Percentiles rank a stretch among this genome's conserved stretches.
phyloP scores from a whole-genome alignment of 257 asterid species.

The Nicotiana tabacum region DNA sequence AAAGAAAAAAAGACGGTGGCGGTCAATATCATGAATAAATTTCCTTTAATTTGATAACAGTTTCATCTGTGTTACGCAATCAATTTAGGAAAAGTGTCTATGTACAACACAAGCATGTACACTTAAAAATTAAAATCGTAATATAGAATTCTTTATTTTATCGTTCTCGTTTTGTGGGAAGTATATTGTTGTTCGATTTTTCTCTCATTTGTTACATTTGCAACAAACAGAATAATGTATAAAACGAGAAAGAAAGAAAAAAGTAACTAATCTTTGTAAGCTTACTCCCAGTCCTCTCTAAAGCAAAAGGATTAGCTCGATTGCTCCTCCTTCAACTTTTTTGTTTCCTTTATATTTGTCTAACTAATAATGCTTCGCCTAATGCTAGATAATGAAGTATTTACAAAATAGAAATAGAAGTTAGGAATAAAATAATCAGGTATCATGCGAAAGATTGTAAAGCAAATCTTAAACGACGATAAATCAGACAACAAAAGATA shows the following conservation, averaged over 20 bases:
- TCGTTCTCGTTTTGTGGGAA: background rate
- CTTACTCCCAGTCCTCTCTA: no score
- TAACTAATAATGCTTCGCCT: no score
- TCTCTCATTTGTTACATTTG: background rate
- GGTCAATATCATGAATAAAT: constrained; percentile 3
- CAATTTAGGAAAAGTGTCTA: background rate
- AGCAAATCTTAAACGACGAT: no score
- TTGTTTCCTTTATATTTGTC: no score
- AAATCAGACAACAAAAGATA: no score
- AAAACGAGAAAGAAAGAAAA: background rate
- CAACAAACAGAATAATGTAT: background rate
- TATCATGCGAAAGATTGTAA: no score
- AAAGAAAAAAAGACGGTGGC: background rate
- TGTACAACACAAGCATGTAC: background rate
- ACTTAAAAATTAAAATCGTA: background rate
- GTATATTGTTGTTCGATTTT: background rate
- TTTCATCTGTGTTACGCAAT: background rate
- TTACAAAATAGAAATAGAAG: no score
- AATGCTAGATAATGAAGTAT: no score
- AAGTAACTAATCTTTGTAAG: background rate
- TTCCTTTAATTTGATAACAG: background rate
- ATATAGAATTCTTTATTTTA: background rate
- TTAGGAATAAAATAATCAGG: no score
- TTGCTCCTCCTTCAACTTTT: no score
- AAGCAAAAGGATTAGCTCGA: no score